Evolutionary conservation across 495 filamentous ascomycete species (phyloP), one percentile per base, ranked within the genome.

Genomic region (Melanomma pulvis-pyrius): DNA sequence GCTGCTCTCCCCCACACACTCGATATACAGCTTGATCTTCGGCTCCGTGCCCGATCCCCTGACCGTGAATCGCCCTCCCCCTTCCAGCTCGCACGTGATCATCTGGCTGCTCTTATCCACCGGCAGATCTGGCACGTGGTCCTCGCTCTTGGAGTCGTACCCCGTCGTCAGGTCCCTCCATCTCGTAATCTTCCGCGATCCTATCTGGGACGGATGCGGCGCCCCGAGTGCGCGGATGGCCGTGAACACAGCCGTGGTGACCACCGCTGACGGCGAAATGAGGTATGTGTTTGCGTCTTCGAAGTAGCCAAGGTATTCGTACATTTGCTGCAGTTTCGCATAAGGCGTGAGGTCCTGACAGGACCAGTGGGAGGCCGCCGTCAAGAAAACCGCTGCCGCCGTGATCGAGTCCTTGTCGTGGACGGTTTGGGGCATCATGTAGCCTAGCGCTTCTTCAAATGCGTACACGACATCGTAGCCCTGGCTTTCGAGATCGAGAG

Each of bases 391-490:
- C 4, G 81, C 77, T n/a, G 87, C 86, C 9, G 88, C 87, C 2
- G 84, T 80, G 58, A 91, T 85, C 29, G 86, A 87, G 73, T 91
- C 88, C 68, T 91, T 91, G 72, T 91, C 88, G 63, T 84, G 80
- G 56, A 85, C 86, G 6, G 90, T 80, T 8, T 76, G 71, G 0
- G 88, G 77, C 61, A 90, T 87, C 88, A 91, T 91, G 73, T 90
- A 91, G 1, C 88, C 88, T 8, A 90, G 81, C 8, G 88, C 88
- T 77, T 91, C 88, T 74, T 91, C 88, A 65, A 85, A 91, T 2
- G 86, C 87, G 72, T 84, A 90, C 2, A 80, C 75, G 0, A 84
- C 80, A 17, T 79, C 74, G 63, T 82, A 83, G n/a, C 84, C 77
- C 36, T 69, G 30, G 15, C 34, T 28, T 8, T 66, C 39, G 6